Conservation (phyloP, 2,329 filamentous ascomycete species). For the Zasmidium cellare region DNA sequence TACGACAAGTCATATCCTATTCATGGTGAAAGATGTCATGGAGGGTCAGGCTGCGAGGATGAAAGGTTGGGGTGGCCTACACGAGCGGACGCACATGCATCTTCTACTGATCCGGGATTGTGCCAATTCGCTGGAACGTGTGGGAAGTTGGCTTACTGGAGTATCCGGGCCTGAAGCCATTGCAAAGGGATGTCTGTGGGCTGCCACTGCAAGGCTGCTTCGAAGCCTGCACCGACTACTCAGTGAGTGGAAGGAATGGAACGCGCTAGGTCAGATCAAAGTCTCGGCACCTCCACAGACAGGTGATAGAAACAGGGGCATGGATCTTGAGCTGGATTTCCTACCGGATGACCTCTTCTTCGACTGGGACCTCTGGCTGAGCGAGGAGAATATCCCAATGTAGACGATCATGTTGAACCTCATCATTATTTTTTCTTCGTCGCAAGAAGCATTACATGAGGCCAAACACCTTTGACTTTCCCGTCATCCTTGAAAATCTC, state of each 20-base stretch:
- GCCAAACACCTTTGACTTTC: neutral
- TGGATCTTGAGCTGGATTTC: neutral
- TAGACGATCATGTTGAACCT: neutral
- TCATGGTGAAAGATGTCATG: conserved; percentile 14
- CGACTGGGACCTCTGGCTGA: conserved; percentile 5
- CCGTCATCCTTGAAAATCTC: neutral
- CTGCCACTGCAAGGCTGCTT: conserved; percentile 15
- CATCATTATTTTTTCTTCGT: neutral
- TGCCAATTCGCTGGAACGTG: conserved; percentile 11
- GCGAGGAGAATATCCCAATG: neutral
- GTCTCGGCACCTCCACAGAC: neutral
- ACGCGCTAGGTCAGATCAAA: neutral
- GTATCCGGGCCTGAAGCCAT: conserved; percentile 5
- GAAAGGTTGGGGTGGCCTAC: conserved; percentile 22
- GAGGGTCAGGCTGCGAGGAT: conserved; percentile 20
- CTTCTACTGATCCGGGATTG: conserved; percentile 16
- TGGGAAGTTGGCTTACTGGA: neutral
- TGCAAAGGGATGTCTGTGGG: conserved; percentile 14
- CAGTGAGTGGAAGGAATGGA: conserved; percentile 13
- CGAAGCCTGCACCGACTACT: conserved; percentile 15
- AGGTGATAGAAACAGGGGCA: neutral
- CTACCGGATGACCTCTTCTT: conserved; percentile 5
- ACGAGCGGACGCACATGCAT: conserved; percentile 14
- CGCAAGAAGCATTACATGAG: neutral
- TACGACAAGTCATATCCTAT: conserved; percentile 5